Percentiles rank a stretch among this genome's conserved stretches.
Conservation (phyloP, 257 asterid genomes). For the Solanum arcanum region DNA sequence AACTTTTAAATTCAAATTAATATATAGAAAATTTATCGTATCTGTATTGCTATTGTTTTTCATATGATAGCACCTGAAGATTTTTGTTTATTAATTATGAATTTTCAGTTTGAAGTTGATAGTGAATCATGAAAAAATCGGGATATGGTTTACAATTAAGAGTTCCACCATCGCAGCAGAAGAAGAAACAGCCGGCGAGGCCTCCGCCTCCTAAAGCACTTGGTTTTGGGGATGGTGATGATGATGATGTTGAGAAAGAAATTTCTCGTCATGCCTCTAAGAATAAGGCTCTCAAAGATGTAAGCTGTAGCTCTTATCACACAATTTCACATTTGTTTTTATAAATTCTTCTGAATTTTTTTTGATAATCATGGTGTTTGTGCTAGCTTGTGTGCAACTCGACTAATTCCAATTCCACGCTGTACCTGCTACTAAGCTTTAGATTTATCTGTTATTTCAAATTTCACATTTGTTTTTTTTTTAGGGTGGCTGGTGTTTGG, state of each 20-base stretch:
- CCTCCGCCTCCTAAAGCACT: slow-evolving; percentile 47
- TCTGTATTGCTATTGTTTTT: neutral
- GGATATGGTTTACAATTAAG: slow-evolving; percentile 80
- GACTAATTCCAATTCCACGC: neutral
- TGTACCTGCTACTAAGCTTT: neutral
- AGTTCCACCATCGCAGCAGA: slow-evolving; percentile 59
- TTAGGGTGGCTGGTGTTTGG: too few relatives aligned
- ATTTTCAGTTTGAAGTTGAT: neutral
- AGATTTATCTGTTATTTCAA: neutral
- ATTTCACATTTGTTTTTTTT: too few relatives aligned
- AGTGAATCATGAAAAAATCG: slow-evolving; percentile 20
- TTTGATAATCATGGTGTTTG: neutral
- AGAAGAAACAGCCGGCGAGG: slow-evolving; percentile 50
- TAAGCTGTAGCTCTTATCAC: slow-evolving; percentile 12
- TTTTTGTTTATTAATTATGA: neutral
- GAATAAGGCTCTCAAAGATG: slow-evolving; percentile 70
- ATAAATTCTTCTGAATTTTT: neutral
- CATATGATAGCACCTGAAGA: neutral
- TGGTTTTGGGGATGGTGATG: slow-evolving; percentile 49
- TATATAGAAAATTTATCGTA: neutral
- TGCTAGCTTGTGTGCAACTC: neutral
- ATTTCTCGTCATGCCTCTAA: slow-evolving; percentile 78
- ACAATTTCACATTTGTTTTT: neutral
- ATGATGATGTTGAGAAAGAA: slow-evolving; percentile 68
- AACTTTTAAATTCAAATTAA: neutral